Evolutionary conservation across 306 rosid species (phyloP), one percentile per base, ranked within the genome.

Genomic region (Quercus wislizeni): DNA sequence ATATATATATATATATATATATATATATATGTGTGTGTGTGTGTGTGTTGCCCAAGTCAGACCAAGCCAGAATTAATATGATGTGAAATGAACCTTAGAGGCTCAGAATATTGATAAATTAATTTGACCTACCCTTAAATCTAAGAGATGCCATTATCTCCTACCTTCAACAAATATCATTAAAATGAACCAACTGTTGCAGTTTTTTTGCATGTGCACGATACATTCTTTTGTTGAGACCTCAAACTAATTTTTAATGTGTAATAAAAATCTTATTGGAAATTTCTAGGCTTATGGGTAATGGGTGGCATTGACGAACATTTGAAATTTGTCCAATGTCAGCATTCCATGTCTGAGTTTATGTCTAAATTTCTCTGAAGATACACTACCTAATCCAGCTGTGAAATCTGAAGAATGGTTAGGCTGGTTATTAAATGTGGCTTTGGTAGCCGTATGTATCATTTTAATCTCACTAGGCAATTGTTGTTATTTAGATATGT

Each of bases 401-500:
- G 1, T 59, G 28, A 59, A 23, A 23, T 43, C 51, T 43, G 33
- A 20, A 25, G 67, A 23, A 59, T 23, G 11, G 51, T 59, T 5
- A 59, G 33, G 76, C 56, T 57, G 30, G 19, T 43, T 46, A 68
- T 63, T 64, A 31, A 18, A 27, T 54, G 58, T 75, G 59, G 27
- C 35, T 12, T n/a, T 11, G 23, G 52, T 59, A 54, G 58, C 46
- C 49, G 27, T 59, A 23, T 69, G 11, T 61, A 17, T 25, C 52
- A 69, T 49, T 75, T 54, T 54, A 69, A 76, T 82, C 78, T 79
- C 58, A 69, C 75, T 38, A 57, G 27, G 33, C 57, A 15, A 28
- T 75, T 15, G 43, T 27, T 55, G 64, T 79, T 51, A 10, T 55
- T 78, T 83, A 95, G 99, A 90, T 95, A 69, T 95, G 99, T 71